Conservation (phyloP, 331 rosid genomes). For the Acacia pycnantha region DNA sequence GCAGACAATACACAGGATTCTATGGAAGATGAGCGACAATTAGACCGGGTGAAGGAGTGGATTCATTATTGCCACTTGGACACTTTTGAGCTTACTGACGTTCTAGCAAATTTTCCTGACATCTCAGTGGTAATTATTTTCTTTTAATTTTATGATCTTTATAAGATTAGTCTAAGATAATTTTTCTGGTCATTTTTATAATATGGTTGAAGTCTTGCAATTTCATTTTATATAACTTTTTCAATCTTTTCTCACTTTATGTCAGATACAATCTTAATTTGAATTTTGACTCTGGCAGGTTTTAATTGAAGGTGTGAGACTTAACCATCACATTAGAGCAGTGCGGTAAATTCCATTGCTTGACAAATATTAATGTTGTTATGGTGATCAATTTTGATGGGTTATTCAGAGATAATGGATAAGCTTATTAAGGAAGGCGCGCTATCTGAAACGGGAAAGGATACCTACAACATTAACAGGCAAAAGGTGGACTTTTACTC, state of each 20-base stretch:
- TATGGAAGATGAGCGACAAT: slow-evolving; percentile 74
- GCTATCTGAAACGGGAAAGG: slow-evolving; percentile 60
- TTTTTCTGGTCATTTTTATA: slow-evolving; percentile 13
- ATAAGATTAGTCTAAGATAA: not conserved
- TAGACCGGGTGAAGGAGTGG: slow-evolving; percentile 77
- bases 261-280: slow-evolving; percentile 25
- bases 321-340: slow-evolving; percentile 10
- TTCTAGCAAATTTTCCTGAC: slow-evolving; percentile 86
- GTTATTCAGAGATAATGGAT: slow-evolving; percentile 65
- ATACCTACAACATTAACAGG: slow-evolving; percentile 59
- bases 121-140: slow-evolving; percentile 68
- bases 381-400: slow-evolving; percentile 31
- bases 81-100: slow-evolving; percentile 64
- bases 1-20: slow-evolving; percentile 84
- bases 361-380: not conserved
- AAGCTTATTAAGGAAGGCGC: slow-evolving; percentile 66
- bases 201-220: not conserved
- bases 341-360: slow-evolving; percentile 20
- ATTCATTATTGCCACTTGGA: slow-evolving; percentile 59
- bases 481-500: slow-evolving; percentile 48
- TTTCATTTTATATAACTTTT: not conserved
- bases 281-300: slow-evolving; percentile 56
- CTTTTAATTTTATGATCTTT: not conserved
- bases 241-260: not conserved
- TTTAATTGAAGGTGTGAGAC: slow-evolving; percentile 71